Evolutionary conservation across 106 monocot genomes (phyloP), one percentile per base, ranked within the genome.

Genomic region (Apostasia ramifera): DNA sequence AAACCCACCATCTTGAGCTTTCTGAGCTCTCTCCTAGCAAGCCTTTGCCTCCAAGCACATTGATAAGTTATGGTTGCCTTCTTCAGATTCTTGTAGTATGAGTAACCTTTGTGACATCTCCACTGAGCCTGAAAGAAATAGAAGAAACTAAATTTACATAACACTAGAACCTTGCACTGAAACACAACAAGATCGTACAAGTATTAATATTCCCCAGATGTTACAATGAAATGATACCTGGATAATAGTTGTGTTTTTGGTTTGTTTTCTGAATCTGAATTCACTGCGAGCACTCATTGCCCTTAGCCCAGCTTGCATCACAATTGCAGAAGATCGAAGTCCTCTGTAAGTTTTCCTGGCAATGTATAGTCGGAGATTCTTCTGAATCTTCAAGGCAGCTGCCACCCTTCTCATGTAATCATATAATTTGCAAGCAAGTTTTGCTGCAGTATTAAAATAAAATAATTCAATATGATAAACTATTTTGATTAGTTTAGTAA

Each of bases 41-140:
- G 67, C 44, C 93, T 86, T 66, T 84, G 89, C 76, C 89, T 89
- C 93, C 93, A 93, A 51, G 93, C 86, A 59, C 93, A 93, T 63
- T 93, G 93, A 73, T 86, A 89, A 50, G 78, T 87, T 63, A 94
- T 60, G 40, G 90, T 70, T 70, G 86, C 69, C 7, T 69, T 75
- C 78, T 84, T 61, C 71, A 94, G 71, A 49, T 70, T 81, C 72
- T 84, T 87, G 70, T 82, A 94, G 71, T 94, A 76, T 3, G 45
- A 66, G 52, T 74, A 76, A 67, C 80, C 86, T 82, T 76, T 84
- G 70, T 86, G 84, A 57, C 83, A 73, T 60, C 86, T 89, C 89
- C 93, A 93, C 65, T 78, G 78, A 67, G 86, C 72, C 93, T 93
- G 76, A 14, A 75, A 61, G 47, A 8, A 57, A 66, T 51, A 51